Conservation (phyloP, 768 basidiomycete species). For the Panellus pusillus region DNA sequence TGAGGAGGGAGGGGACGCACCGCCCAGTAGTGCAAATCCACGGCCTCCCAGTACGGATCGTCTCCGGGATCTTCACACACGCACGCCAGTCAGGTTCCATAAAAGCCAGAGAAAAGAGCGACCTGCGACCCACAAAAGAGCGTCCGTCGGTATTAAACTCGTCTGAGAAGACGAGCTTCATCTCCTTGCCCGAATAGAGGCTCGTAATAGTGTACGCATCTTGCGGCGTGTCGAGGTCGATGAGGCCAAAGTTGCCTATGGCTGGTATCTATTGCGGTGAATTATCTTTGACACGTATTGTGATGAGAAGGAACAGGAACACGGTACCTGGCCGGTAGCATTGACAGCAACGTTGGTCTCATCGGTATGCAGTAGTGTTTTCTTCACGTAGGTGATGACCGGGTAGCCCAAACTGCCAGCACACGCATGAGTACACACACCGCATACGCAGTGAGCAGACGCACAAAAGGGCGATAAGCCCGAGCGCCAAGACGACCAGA, state of each 20-base stretch:
- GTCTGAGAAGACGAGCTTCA: conserved; percentile 77
- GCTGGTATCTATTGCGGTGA: too few relatives aligned
- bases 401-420: conserved; percentile 54
- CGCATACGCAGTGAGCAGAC: background rate
- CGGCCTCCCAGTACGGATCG: conserved; percentile 54
- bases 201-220: conserved; percentile 52
- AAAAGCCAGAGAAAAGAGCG: background rate
- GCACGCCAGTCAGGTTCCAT: background rate
- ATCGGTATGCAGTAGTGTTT: conserved; percentile 44
- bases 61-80: too few relatives aligned
- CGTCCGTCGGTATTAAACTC: conserved; percentile 84
- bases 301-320: too few relatives aligned
- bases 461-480: conserved; percentile 60
- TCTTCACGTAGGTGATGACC: conserved; percentile 49
- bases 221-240: conserved; percentile 75
- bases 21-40: conserved; percentile 79
- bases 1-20: too few relatives aligned
- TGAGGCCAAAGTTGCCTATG: conserved; percentile 28
- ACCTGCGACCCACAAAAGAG: conserved; percentile 57
- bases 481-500: conserved; percentile 55
- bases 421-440: too few relatives aligned
- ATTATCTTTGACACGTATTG: too few relatives aligned
- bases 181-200: conserved; percentile 46
- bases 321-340: conserved; percentile 70
- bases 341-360: conserved; percentile 76